Conservation (phyloP, 768 basidiomycete species). For the Kwoniella sp. region DNA sequence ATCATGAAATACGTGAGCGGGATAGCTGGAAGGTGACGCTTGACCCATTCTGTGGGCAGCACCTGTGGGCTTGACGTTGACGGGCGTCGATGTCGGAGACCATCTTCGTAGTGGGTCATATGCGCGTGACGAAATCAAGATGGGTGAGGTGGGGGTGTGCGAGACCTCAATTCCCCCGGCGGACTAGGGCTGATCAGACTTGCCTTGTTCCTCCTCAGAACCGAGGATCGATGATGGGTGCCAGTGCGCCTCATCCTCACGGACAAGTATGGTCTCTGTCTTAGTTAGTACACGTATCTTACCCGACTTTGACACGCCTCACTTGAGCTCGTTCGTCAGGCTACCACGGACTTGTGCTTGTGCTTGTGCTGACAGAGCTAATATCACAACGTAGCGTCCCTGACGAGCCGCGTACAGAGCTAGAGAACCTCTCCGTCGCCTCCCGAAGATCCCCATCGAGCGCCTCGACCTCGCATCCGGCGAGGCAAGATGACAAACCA, state of each 20-base stretch:
- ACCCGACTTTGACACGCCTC: too few relatives aligned
- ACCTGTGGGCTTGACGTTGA: too few relatives aligned
- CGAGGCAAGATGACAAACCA: constrained; percentile 59
- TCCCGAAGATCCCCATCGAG: constrained; percentile 56
- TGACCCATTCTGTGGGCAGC: too few relatives aligned
- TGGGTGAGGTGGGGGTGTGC: background rate
- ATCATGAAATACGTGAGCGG: too few relatives aligned
- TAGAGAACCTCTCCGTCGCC: constrained; percentile 60
- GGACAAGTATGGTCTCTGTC: constrained; percentile 62
- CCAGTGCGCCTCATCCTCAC: constrained; percentile 91
- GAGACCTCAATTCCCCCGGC: background rate
- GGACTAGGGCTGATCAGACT: background rate
- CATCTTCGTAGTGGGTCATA: too few relatives aligned
- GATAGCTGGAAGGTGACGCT: too few relatives aligned
- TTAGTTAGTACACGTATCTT: background rate
- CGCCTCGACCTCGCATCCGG: constrained; percentile 41
- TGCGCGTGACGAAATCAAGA: too few relatives aligned
- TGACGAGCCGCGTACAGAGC: constrained; percentile 63
- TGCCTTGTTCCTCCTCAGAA: constrained; percentile 61
- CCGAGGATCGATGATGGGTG: constrained; percentile 93
- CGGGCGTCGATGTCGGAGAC: background rate
- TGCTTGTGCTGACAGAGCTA: background rate
- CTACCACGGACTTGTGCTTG: too few relatives aligned
- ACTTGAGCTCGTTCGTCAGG: too few relatives aligned
- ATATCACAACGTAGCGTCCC: constrained; percentile 30